Evolutionary conservation across 2,329 filamentous ascomycete genomes (phyloP).

Genomic region (Aureobasidium sp.): DNA sequence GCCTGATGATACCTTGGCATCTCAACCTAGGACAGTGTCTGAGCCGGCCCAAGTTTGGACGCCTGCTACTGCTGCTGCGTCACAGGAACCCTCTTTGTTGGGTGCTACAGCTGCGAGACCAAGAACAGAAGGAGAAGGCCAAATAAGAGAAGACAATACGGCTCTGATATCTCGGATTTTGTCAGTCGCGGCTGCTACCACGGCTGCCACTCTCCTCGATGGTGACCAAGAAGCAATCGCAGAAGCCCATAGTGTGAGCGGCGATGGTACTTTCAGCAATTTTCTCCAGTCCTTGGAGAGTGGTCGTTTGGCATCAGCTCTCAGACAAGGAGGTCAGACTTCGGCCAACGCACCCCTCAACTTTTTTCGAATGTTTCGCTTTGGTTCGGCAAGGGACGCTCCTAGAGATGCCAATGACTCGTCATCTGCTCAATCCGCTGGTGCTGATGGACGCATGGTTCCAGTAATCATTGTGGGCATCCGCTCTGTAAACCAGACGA

Average conservation of each 20-base stretch:
- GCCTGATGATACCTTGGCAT: background rate
- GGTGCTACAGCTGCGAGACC: background rate
- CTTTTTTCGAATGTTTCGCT: slow-evolving; percentile 61
- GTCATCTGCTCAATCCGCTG: slow-evolving; percentile 11
- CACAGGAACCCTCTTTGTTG: background rate
- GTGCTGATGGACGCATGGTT: slow-evolving; percentile 48
- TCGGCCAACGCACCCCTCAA: slow-evolving; percentile 45
- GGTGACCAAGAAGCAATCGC: slow-evolving; percentile 46
- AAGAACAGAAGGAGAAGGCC: slow-evolving; percentile 36
- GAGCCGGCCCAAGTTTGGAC: background rate
- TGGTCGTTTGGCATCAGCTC: slow-evolving; percentile 48
- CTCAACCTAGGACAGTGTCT: background rate
- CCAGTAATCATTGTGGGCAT: slow-evolving; percentile 64
- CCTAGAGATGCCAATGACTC: slow-evolving; percentile 1
- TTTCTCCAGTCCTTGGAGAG: slow-evolving; percentile 56
- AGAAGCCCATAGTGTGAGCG: slow-evolving; percentile 45
- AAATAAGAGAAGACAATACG: slow-evolving; percentile 52
- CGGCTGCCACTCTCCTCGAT: slow-evolving; percentile 57
- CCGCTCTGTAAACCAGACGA: slow-evolving; percentile 49
- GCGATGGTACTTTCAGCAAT: slow-evolving; percentile 51
- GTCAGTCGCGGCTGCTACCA: slow-evolving; percentile 54
- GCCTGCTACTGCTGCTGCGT: background rate
- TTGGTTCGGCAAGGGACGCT: slow-evolving; percentile 35
- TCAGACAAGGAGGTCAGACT: slow-evolving; percentile 38
- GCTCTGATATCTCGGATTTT: slow-evolving; percentile 53